These are phyloP conservation scores for Amylocystis lapponica DNA, from an alignment of 768 basidiomycete genomes.

Conservation along the genomic window DNA sequence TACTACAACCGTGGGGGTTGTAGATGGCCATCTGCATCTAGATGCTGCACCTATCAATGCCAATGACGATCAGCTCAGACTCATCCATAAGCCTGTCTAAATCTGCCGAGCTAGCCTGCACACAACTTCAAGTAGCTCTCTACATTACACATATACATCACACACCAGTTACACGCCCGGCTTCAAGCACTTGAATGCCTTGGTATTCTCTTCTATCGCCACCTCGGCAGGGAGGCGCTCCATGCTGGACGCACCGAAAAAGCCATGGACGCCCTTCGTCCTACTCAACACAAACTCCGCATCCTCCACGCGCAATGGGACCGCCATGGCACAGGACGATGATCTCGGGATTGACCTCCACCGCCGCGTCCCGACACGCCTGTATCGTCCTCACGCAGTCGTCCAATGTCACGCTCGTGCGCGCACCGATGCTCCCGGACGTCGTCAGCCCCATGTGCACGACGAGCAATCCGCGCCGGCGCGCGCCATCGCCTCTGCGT, in stretches of 20 bases:
- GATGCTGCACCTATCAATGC: too few species aligned
- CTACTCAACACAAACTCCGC: conserved; percentile 10
- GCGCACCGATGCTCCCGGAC: conserved; percentile 15
- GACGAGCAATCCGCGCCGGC: conserved; percentile 15
- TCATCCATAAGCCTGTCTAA: too few species aligned
- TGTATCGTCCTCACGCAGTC: conserved; percentile 13
- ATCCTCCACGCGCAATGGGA: conserved; percentile 12
- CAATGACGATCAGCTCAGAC: too few species aligned
- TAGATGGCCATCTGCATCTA: too few species aligned
- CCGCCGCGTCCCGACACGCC: conserved; percentile 14
- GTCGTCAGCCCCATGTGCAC: conserved; percentile 18
- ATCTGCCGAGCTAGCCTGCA: too few species aligned
- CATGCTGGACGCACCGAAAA: conserved; percentile 17
- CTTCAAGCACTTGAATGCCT: conserved; percentile 9
- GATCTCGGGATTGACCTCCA: conserved; percentile 8
- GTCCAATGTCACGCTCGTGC: conserved; percentile 13
- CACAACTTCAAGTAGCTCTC: too few species aligned
- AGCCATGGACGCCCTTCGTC: conserved; percentile 15
- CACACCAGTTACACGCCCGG: background rate
- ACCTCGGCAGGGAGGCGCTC: conserved; percentile 13
- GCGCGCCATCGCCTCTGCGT: conserved; percentile 13
- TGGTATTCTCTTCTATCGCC: conserved; percentile 14
- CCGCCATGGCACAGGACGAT: conserved; percentile 16
- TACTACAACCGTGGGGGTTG: too few species aligned
- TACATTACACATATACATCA: background rate